Conservation (phyloP, 108 stramenopile genomes). For the Nannochloropsis oceanica region DNA sequence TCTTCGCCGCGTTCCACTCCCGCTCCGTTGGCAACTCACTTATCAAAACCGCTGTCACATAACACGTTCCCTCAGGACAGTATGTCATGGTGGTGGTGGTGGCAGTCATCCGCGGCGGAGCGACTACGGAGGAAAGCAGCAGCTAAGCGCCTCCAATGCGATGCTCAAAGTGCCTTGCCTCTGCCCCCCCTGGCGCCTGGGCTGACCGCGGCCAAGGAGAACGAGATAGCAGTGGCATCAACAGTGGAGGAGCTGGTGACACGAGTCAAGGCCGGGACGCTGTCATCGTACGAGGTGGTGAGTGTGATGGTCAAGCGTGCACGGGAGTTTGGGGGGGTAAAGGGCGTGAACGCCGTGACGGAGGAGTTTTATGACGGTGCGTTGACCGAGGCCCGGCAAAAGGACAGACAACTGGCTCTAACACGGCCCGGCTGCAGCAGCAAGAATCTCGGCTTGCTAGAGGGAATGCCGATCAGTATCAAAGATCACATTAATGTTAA, state of each 20-base stretch:
- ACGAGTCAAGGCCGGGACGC: not conserved
- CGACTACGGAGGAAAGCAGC: not conserved
- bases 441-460: not conserved
- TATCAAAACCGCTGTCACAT: too few relatives aligned
- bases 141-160: not conserved
- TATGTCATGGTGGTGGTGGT: not conserved
- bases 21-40: too few relatives aligned
- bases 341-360: slow-evolving; percentile 15
- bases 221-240: not conserved
- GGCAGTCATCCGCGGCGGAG: not conserved
- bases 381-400: not conserved
- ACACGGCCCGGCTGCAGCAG: not conserved
- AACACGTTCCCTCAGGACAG: too few relatives aligned
- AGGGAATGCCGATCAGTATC: slow-evolving; percentile 34
- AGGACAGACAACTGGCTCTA: slow-evolving; percentile 2
- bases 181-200: not conserved
- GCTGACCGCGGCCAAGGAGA: not conserved
- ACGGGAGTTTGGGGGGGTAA: not conserved
- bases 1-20: too few relatives aligned
- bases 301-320: not conserved
- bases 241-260: not conserved
- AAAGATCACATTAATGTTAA: slow-evolving; percentile 31
- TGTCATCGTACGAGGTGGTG: not conserved
- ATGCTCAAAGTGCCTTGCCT: not conserved
- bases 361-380: slow-evolving; percentile 40